Evolutionary conservation across 1,139 yeast genomes (phyloP), one percentile per base, ranked within the genome.

Genomic region (Hemisphaericaspora xylofermentans): DNA sequence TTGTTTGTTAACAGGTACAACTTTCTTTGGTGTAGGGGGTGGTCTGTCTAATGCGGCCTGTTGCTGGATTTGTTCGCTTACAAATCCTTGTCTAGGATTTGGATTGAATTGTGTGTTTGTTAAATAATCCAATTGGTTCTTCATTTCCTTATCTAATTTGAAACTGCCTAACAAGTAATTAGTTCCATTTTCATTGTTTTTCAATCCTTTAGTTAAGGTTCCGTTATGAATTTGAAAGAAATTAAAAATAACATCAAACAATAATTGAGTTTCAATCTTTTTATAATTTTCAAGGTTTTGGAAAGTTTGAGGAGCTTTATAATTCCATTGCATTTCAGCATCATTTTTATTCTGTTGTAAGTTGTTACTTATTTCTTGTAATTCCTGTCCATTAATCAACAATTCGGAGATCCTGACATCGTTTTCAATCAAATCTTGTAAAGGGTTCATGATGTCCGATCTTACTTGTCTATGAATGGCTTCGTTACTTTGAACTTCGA

Each of bases 211-310:
- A 34, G 69, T 61, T 41, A 75, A 58, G 41, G 72, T 71, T 44
- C 77, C 78, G 46, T 77, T 70, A 41, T 74, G 64, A 31, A 78
- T 72, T 38, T 94, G 86, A 62, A 87, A 84, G 56, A 78, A 84
- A 49, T 82, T 77, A 43, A 87, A 71, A 45, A 89, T 71, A 19
- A 80, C 71, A 50, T 86, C 86, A 56, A 88, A 84, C 41, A 88
- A 61, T 54, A 82, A 68, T 41, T 77, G 76, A 46, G 86, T 72
- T 57, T 95, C 82, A 46, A 70, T 69, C 44, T 70, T 75, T 59
- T 91, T 96, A 51, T 83, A 82, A 47, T 71, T 72, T 61, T 88
- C 95, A 60, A 89, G 82, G 52, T 80, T 80, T 52, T 84, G 86
- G 57, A 88, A 84, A 30, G 84, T 78, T 48, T 74, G 80, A 1